phyloP scores from a whole-genome alignment of 768 basidiomycete species.

The Lentinula aciculospora region DNA sequence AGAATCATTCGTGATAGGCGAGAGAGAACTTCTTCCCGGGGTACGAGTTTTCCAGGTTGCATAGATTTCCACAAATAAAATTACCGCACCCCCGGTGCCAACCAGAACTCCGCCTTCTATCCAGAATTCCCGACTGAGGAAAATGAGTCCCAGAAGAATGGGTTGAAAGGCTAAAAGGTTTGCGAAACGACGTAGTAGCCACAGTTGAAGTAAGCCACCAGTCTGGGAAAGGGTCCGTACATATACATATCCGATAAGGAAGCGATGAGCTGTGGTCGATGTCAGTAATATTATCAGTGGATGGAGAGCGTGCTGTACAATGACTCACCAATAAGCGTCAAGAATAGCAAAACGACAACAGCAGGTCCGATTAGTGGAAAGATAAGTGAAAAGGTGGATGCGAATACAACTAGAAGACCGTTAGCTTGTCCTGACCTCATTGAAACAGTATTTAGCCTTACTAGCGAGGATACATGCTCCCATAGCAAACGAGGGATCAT shows the following conservation, averaged over 20 bases:
- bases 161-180: conserved; percentile 72
- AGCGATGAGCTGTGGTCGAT: conserved; percentile 60
- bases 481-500: conserved; percentile 63
- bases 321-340: conserved; percentile 61
- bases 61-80: conserved; percentile 59
- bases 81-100: conserved; percentile 46
- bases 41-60: conserved; percentile 41
- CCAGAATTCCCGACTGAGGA: conserved; percentile 65
- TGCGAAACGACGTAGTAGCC: conserved; percentile 69
- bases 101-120: conserved; percentile 62
- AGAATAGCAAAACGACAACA: conserved; percentile 55
- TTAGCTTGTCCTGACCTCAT: background rate
- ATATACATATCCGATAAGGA: conserved; percentile 73
- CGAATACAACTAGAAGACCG: conserved; percentile 43
- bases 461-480: conserved; percentile 58
- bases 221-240: conserved; percentile 69
- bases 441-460: background rate
- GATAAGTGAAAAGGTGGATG: conserved; percentile 66
- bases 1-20: conserved; percentile 51
- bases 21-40: conserved; percentile 45
- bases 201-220: conserved; percentile 68
- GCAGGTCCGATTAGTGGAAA: conserved; percentile 76
- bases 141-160: conserved; percentile 67
- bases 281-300: background rate
- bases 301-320: background rate